These are phyloP conservation scores for Solanum hybrid DNA, from an alignment of 305 asterid genomes.

Conservation along the genomic window DNA sequence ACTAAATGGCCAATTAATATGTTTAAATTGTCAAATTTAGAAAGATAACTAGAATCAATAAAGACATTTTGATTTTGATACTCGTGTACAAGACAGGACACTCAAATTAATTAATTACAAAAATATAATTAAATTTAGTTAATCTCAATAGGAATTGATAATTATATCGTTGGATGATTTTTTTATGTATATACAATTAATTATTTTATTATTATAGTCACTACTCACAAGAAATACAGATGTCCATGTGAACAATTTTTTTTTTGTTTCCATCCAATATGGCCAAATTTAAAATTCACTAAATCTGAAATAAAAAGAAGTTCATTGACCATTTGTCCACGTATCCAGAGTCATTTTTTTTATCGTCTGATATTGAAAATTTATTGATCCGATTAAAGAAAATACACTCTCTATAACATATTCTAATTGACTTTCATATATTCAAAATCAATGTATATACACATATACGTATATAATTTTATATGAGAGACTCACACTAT, in stretches of 20 bases:
- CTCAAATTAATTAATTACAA: neutral
- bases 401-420: neutral
- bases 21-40: neutral
- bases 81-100: neutral
- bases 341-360: neutral
- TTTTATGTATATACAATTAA: neutral
- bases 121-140: neutral
- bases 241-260: neutral
- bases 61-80: neutral
- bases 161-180: neutral
- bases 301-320: neutral
- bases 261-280: neutral
- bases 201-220: neutral
- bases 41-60: neutral
- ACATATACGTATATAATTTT: neutral
- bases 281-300: neutral
- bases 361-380: neutral
- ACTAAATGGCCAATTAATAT: neutral
- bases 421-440: neutral
- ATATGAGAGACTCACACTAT: neutral
- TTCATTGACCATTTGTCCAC: neutral
- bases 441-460: neutral
- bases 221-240: neutral
- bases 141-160: neutral
- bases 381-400: neutral